phyloP scores from a whole-genome alignment of 345 rosid species.

The Dimocarpus longan region DNA sequence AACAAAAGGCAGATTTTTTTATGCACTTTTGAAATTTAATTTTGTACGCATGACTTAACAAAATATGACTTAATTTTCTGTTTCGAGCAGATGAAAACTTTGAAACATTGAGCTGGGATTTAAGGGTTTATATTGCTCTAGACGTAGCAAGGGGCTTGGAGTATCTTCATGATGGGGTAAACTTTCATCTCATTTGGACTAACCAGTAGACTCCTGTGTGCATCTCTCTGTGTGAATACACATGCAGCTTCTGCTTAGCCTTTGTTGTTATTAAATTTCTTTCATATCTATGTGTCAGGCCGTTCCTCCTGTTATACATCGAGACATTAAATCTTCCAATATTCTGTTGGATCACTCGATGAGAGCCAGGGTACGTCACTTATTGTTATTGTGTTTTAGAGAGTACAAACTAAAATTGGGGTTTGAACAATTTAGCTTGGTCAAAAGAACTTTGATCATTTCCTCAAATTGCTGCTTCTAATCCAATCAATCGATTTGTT shows the following conservation, averaged over 20 bases:
- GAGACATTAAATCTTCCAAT: slow-evolving; percentile 96
- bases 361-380: slow-evolving; percentile 84
- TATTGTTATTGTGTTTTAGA: neutral
- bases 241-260: neutral
- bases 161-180: slow-evolving; percentile 99
- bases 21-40: neutral
- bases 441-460: neutral
- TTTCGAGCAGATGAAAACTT: slow-evolving; percentile 55
- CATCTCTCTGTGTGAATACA: neutral
- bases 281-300: slow-evolving; percentile 55
- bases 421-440: neutral
- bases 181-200: slow-evolving; percentile 23
- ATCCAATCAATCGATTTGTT: neutral
- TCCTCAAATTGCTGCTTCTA: neutral
- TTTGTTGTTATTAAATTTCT: neutral
- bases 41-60: neutral
- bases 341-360: slow-evolving; percentile 91
- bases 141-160: slow-evolving; percentile 96
- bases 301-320: slow-evolving; percentile 93
- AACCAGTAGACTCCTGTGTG: neutral
- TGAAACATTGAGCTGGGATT: slow-evolving; percentile 76
- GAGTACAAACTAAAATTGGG: neutral
- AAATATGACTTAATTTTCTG: slow-evolving; percentile 9
- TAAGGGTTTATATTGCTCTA: slow-evolving; percentile 80
- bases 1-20: neutral